A percentile compares a stretch with the other conserved stretches of the same genome.
Evolutionary conservation across 129 eudicot genomes (phyloP).

Genomic region (Gnaphalium uliginosum): DNA sequence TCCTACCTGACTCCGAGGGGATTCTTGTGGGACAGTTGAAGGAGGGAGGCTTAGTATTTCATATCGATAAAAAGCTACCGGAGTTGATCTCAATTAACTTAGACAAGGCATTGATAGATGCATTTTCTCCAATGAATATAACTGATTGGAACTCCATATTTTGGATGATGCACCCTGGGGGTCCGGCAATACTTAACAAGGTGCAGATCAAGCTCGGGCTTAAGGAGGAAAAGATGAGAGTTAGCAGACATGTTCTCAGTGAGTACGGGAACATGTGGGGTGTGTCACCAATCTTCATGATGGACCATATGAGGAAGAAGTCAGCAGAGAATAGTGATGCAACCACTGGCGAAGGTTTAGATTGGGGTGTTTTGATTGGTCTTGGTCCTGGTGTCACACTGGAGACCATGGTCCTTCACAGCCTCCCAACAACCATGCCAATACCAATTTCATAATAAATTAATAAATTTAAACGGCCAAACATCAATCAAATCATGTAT

Average conservation of each 20-base stretch:
- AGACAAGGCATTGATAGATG: background rate
- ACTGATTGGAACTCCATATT: background rate
- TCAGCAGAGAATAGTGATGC: background rate
- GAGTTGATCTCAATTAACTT: background rate
- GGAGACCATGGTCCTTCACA: background rate
- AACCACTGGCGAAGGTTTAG: background rate
- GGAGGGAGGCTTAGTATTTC: background rate
- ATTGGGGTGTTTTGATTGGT: background rate
- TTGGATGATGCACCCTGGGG: background rate
- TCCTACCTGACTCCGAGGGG: background rate
- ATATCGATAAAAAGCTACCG: background rate
- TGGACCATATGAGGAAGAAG: background rate
- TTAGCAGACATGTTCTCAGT: background rate
- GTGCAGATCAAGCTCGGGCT: background rate
- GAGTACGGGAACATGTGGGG: background rate
- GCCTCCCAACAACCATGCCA: background rate
- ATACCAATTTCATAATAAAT: too few relatives aligned
- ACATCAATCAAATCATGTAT: too few relatives aligned
- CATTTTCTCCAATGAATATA: background rate
- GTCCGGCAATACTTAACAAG: background rate
- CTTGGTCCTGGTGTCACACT: background rate
- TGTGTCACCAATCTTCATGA: background rate
- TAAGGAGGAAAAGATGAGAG: background rate
- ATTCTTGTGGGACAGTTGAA: background rate
- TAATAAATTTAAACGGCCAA: too few relatives aligned